Percentiles rank a stretch among this genome's conserved stretches.
Evolutionary conservation across 2,329 filamentous ascomycete species (phyloP).

Genomic region (Fusarium compactum): DNA sequence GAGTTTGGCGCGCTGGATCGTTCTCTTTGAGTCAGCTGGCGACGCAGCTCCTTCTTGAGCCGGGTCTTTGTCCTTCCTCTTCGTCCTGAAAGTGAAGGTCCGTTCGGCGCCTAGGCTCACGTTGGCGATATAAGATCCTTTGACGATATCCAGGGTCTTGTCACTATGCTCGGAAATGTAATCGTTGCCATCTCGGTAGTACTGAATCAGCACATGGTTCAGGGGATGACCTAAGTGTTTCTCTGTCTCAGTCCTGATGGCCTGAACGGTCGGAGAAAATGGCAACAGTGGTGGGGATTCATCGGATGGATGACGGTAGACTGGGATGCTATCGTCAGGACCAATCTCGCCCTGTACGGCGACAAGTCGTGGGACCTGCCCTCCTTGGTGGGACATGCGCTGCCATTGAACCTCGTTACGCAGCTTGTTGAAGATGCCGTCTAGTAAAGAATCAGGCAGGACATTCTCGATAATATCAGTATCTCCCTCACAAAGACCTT

Average conservation of each 20-base stretch:
- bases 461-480: constrained; percentile 79
- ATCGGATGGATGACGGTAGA: constrained; percentile 96
- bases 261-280: constrained; percentile 79
- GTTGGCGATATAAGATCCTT: constrained; percentile 87
- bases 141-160: constrained; percentile 92
- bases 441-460: constrained; percentile 67
- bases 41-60: constrained; percentile 37
- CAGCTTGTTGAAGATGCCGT: constrained; percentile 76
- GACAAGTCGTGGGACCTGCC: constrained; percentile 90
- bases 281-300: constrained; percentile 81
- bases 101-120: constrained; percentile 92
- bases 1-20: constrained; percentile 76
- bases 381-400: constrained; percentile 91
- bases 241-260: constrained; percentile 77
- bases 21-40: constrained; percentile 53
- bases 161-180: constrained; percentile 97
- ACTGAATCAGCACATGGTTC: constrained; percentile 93
- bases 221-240: constrained; percentile 79
- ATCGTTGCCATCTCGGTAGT: constrained; percentile 89
- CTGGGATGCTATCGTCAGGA: constrained; percentile 78
- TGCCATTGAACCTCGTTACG: constrained; percentile 86
- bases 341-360: constrained; percentile 84
- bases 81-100: constrained; percentile 89
- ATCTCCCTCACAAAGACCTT: constrained; percentile 81
- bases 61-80: constrained; percentile 67